A percentile compares a stretch with the other conserved stretches of the same genome.
Conservation (phyloP, 495 filamentous ascomycete genomes). For the Lepraria neglecta region DNA sequence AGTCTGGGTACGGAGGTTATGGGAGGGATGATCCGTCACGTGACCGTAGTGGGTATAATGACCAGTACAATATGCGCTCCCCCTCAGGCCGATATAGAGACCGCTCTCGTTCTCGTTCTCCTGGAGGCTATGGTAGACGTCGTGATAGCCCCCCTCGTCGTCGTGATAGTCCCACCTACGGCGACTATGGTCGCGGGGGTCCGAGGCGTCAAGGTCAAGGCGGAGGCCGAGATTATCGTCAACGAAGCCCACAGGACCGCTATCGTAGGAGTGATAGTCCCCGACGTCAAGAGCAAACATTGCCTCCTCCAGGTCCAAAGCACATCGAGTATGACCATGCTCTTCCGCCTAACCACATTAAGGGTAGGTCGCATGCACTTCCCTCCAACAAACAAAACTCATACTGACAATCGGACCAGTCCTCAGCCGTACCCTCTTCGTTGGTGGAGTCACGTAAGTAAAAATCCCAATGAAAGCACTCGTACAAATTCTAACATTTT, state of each 20-base stretch:
- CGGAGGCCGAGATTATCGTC: constrained; percentile 62
- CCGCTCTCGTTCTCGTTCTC: constrained; percentile 69
- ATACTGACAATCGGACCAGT: constrained; percentile 42
- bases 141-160: constrained; percentile 54
- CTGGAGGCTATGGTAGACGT: constrained; percentile 62
- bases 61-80: constrained; percentile 48
- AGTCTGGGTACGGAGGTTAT: constrained; percentile 31
- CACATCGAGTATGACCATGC: constrained; percentile 72
- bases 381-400: constrained; percentile 3
- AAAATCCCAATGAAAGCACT: background rate
- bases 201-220: constrained; percentile 47
- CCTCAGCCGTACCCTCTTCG: constrained; percentile 88
- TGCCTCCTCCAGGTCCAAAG: constrained; percentile 61
- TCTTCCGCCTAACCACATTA: constrained; percentile 69
- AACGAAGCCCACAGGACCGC: constrained; percentile 67
- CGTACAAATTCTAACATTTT: constrained; percentile 19
- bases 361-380: constrained; percentile 48
- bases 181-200: constrained; percentile 51
- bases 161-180: constrained; percentile 67
- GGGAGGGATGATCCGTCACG: constrained; percentile 44
- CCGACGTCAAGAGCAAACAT: constrained; percentile 44
- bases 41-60: constrained; percentile 54
- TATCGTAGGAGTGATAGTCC: constrained; percentile 58
- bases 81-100: constrained; percentile 48
- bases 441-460: constrained; percentile 88